Evolutionary conservation across 2,329 filamentous ascomycete species (phyloP).

Genomic region (Zalaria obscura): DNA sequence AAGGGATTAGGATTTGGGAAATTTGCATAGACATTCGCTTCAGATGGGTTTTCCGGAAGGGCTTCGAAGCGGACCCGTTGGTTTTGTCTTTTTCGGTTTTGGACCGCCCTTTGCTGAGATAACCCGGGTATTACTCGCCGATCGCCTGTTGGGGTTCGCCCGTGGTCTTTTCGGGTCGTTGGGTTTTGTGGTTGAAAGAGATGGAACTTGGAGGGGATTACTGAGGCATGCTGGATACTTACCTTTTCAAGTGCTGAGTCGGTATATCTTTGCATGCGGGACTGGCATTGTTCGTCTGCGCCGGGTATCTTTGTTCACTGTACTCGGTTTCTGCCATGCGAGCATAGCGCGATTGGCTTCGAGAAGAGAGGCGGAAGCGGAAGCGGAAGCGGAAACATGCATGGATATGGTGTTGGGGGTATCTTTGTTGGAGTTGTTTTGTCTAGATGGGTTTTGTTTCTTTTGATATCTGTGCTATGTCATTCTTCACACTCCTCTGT

Average conservation of each 20-base stretch:
- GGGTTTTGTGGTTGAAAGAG: not conserved
- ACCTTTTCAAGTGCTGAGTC: not conserved
- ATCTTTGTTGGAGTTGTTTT: too few relatives aligned
- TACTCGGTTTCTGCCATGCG: too few relatives aligned
- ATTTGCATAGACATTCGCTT: not conserved
- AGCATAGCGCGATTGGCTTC: too few relatives aligned
- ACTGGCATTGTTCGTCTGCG: too few relatives aligned
- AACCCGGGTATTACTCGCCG: not conserved
- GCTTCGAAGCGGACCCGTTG: not conserved
- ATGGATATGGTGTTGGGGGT: too few relatives aligned
- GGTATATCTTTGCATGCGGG: not conserved
- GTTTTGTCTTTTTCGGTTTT: not conserved
- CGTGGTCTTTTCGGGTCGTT: not conserved
- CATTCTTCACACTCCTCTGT: too few relatives aligned
- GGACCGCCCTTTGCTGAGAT: not conserved
- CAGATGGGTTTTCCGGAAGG: not conserved
- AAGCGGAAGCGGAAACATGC: too few relatives aligned
- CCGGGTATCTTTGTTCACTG: too few relatives aligned
- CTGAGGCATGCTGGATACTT: not conserved
- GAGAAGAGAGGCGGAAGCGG: too few relatives aligned
- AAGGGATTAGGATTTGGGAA: not conserved
- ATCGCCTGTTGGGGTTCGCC: not conserved
- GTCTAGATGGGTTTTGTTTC: too few relatives aligned
- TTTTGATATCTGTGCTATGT: too few relatives aligned
- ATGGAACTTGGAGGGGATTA: too few relatives aligned